Percentiles rank a stretch among this genome's conserved stretches.
Conservation (phyloP, 352 stramenopile species). For the Pythium grandisporangium region DNA sequence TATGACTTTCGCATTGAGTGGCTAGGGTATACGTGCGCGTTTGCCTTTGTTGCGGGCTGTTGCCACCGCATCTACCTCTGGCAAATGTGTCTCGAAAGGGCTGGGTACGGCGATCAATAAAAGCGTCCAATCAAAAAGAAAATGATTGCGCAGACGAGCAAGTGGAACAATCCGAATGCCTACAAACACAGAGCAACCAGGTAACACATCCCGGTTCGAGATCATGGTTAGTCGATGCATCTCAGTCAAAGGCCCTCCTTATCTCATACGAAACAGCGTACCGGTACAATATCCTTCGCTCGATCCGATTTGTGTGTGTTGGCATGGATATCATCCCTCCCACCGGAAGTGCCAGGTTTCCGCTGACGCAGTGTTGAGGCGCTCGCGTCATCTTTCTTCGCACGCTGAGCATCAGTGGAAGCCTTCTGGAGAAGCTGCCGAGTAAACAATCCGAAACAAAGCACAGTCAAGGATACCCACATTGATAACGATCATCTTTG, state of each 20-base stretch:
- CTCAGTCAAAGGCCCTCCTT: too few relatives aligned
- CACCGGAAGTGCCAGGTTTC: constrained; percentile 26
- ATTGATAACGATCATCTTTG: too few relatives aligned
- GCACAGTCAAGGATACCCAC: neutral
- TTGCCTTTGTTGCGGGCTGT: too few relatives aligned
- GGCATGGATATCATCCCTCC: constrained; percentile 18
- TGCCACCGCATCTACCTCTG: too few relatives aligned
- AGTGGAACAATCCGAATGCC: constrained; percentile 72
- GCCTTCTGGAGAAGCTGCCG: constrained; percentile 68
- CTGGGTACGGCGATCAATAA: constrained; percentile 39
- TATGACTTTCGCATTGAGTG: too few relatives aligned
- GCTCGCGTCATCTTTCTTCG: constrained; percentile 52
- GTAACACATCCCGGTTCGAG: too few relatives aligned
- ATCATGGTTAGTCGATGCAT: too few relatives aligned
- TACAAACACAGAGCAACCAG: too few relatives aligned
- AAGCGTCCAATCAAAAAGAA: constrained; percentile 87
- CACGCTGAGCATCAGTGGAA: constrained; percentile 45
- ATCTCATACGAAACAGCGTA: too few relatives aligned
- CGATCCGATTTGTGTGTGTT: constrained; percentile 15
- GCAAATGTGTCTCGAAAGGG: too few relatives aligned
- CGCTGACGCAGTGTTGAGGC: constrained; percentile 56
- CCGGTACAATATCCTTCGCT: constrained; percentile 53
- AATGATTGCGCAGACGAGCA: constrained; percentile 81
- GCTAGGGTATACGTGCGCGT: too few relatives aligned
- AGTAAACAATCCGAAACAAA: constrained; percentile 22